Base-by-base conservation (phyloP, 2,329 filamentous ascomycete genomes). In the Verticillium tricorpus region DNA sequence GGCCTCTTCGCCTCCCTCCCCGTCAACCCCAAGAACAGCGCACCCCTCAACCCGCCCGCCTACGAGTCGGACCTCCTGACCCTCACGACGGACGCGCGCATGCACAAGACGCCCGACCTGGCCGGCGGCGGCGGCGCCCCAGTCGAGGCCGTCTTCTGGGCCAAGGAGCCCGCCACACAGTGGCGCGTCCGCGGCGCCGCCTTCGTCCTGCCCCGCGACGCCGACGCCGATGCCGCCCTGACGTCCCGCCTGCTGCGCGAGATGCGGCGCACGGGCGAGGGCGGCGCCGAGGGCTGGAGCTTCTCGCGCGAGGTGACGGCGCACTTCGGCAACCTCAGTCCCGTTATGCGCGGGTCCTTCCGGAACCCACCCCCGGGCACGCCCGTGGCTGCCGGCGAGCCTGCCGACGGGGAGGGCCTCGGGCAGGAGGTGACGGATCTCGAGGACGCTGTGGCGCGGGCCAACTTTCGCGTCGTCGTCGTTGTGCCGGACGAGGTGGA, bases 321-420 rank as follows among this genome's bases (percentile, higher is more conserved):
- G 57, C 91, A 95, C 73, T 98, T 97, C 83, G 94, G 92, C 22
- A 97, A 97, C 74, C 77, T 95, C 68, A 89, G 85, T 67, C 94
- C 94, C 7, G 78, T 81, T 1, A 92, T 97, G 87, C 84, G 93
- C 72, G 90, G 89, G 11, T 83, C 85, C 9, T 93, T 93, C 73
- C 88, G 86, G 75, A 87, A 90, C 72, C 84, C 95, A 71, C 80
- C 84, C 6, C 89, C 90, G 0, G 91, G 91, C 0, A 79, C 80
- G 64, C 82, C 87, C 57, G 72, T 89, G 68, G 75, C 83, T 66
- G 34, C 70, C 80, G 72, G 62, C 6, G 67, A 78, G 14, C 71
- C 74, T 12, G 76, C 77, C 0, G 67, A 78, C 2, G 75, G 74
- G 34, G 67, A 78, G 3, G 75, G 74, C 32, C 70, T 85, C 17